Conservation (phyloP, 768 basidiomycete genomes). For the Stropharia rugosoannulata region DNA sequence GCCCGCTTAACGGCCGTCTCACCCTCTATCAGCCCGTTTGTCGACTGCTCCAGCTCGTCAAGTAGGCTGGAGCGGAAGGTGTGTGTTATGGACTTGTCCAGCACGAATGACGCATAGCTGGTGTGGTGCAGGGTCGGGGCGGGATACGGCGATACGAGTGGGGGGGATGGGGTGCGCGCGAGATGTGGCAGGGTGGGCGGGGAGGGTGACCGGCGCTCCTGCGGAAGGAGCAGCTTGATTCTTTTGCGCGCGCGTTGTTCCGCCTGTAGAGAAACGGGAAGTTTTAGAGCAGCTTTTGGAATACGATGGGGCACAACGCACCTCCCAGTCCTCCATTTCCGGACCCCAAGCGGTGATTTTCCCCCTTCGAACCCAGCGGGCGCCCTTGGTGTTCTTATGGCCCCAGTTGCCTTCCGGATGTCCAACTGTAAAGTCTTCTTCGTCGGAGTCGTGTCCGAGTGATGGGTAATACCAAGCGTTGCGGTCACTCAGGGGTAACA, state of each 20-base stretch:
- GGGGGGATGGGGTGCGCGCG: slow-evolving; percentile 72
- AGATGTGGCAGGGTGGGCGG: slow-evolving; percentile 76
- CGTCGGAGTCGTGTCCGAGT: slow-evolving; percentile 69
- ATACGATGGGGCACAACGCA: slow-evolving; percentile 27
- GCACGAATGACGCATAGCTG: slow-evolving; percentile 80
- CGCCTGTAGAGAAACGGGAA: slow-evolving; percentile 41
- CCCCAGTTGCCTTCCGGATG: slow-evolving; percentile 80
- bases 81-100: slow-evolving; percentile 82
- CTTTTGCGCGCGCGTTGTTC: slow-evolving; percentile 86
- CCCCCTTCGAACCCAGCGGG: slow-evolving; percentile 79
- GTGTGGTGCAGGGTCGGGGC: slow-evolving; percentile 66
- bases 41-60: slow-evolving; percentile 79
- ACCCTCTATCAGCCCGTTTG: slow-evolving; percentile 82
- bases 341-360: slow-evolving; percentile 87
- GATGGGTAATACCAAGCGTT: slow-evolving; percentile 86
- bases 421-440: slow-evolving; percentile 47
- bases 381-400: slow-evolving; percentile 69
- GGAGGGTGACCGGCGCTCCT: slow-evolving; percentile 62
- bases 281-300: slow-evolving; percentile 1
- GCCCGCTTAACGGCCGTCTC: slow-evolving; percentile 73
- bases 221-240: slow-evolving; percentile 64
- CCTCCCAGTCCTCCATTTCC: slow-evolving; percentile 85
- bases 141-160: slow-evolving; percentile 74
- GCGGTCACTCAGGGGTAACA: slow-evolving; percentile 61
- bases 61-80: slow-evolving; percentile 78